phyloP scores from a whole-genome alignment of 768 basidiomycete genomes.

The Naganishia friedmannii region DNA sequence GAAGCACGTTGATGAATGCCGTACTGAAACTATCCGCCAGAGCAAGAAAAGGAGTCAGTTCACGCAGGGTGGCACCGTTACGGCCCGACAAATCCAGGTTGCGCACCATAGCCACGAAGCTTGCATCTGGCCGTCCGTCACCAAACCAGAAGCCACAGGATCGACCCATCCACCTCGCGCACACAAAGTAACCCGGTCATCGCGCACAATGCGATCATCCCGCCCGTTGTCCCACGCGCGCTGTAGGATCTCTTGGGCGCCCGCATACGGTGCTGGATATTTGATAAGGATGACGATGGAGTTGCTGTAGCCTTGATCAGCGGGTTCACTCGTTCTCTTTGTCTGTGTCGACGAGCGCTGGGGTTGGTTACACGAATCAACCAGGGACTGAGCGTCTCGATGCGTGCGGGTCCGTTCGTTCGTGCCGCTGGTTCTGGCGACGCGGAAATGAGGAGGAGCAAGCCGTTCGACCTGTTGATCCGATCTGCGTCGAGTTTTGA shows the following conservation, averaged over 20 bases:
- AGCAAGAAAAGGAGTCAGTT: not conserved
- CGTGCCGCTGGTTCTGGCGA: not conserved
- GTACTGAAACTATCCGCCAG: not conserved
- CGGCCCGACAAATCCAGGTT: not conserved
- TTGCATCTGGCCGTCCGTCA: not conserved
- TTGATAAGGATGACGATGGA: not conserved
- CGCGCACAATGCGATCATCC: not conserved
- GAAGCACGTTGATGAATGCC: not conserved
- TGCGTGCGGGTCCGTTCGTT: not conserved
- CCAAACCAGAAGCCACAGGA: not conserved
- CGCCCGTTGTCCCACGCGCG: not conserved
- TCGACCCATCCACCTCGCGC: too few relatives aligned
- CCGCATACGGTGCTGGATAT: not conserved
- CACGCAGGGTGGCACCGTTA: not conserved
- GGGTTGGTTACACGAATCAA: not conserved
- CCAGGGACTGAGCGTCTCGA: not conserved
- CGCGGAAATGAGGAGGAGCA: not conserved
- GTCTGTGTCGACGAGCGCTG: not conserved
- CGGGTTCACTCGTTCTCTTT: not conserved
- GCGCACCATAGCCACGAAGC: constrained; percentile 4
- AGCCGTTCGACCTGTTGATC: not conserved
- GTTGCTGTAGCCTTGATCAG: not conserved
- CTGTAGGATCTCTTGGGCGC: not conserved
- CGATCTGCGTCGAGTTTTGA: not conserved
- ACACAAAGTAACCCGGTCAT: not conserved